Evolutionary conservation across 352 stramenopile genomes (phyloP), one percentile per base, ranked within the genome.

Genomic region (Pythium scleroteichum): DNA sequence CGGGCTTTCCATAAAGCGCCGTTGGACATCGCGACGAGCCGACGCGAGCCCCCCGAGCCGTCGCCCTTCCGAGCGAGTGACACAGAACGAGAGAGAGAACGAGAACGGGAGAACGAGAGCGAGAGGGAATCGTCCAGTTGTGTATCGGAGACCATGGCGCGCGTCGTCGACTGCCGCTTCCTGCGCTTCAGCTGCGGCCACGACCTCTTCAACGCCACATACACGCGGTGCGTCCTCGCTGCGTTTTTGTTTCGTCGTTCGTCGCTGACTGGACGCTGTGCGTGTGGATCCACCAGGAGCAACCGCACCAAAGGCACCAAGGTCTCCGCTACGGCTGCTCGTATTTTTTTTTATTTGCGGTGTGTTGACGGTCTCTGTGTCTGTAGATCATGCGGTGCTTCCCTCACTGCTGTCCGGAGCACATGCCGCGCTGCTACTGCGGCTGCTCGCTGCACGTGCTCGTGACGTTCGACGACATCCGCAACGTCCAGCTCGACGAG

Each of bases 171-270:
- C 29, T 62, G 54, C 54, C 20, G 45, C 42, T 79, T 76, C 59
- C 45, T 74, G 32, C 71, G 71, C 16, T 66, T 71, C 42, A 61
- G 50, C 53, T 79, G 71, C 59, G 60, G 59, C 54, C 71, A 79
- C 45, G 51, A 65, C 10, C 64, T 79, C 23, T 79, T 79, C 62
- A 67, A 60, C 35, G 49, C 46, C 9, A 64, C 64, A 19, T 79
- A 79, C 35, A 71, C 68, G 4, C 54, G 68, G 71, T 76, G 33
- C 47, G 49, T 60, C 10, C 8, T 19, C 16, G 23, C 1, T 50
- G 38, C 20, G 17, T 42, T 40, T 16, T 26, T 14, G 17, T 53
- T n/a, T 10, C 5, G 29, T 35, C 29, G 29, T 41, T 12, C n/a
- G n/a, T n/a, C n/a, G n/a, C n/a, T n/a, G n/a, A n/a, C n/a, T n/a